Evolutionary conservation across 805 yeast genomes (phyloP), one percentile per base, ranked within the genome.

Genomic region (Schwanniomyces polymorphus): DNA sequence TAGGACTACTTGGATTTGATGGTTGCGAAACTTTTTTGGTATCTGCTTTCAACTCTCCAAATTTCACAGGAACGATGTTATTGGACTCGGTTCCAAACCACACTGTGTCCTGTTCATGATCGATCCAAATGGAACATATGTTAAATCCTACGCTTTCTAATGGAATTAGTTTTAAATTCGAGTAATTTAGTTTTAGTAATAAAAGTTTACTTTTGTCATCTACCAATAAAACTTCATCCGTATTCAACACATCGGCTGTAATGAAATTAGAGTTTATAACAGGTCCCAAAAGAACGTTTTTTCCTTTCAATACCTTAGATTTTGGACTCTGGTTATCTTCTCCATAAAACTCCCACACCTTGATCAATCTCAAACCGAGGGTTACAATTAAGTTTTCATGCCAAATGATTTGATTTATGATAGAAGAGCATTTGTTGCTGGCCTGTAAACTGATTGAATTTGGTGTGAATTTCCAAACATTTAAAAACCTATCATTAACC

Each of bases 401-500:
- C 91, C 91, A 86, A 4, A 73, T 42, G 35, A 86, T 56, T 34
- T 78, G 81, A 51, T 79, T 73, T 6, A 86, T 74, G 9, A 74
- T 70, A 0, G 87, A 77, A 0, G 86, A 80, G 58, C 91, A 86
- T 55, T 80, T 74, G 63, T 86, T 86, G 31, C 82, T 76, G 0
- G 83, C 80, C 17, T 64, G 59, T 27, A 81, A 67, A 4, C 58
- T 57, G 5, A 61, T 53, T 1, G 57, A 27, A 0, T 45, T 34
- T 4, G 56, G 35, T 4, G 52, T 50, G 11, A 78, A 57, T 41
- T 62, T 70, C 91, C 92, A 86, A 7, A 87, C 63, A 53, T 81
- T 78, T 10, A 86, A 57, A 47, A 74, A 84, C 1, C 91, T 90
- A 59, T 86, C 94, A 53, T 82, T 84, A 3, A 82, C 68, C n/a